Conservation (phyloP, 2,329 filamentous ascomycete genomes). For the Xylaria sp. region DNA sequence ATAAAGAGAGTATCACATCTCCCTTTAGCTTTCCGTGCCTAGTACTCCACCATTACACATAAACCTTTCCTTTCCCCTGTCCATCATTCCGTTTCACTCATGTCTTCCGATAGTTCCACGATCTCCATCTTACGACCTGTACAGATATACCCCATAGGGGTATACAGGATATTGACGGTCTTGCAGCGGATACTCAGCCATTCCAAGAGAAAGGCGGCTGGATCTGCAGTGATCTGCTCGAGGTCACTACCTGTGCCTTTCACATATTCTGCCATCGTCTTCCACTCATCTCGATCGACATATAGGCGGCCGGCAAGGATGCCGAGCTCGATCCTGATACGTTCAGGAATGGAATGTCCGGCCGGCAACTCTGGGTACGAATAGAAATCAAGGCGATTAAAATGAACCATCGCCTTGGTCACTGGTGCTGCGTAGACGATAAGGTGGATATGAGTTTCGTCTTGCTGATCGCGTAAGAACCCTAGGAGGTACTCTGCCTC, state of each 20-base stretch:
- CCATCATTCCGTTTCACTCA: not conserved
- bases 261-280: conserved; percentile 14
- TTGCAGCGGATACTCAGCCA: conserved; percentile 66
- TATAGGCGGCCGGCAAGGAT: conserved; percentile 72
- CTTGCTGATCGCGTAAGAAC: conserved; percentile 48
- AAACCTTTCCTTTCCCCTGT: not conserved
- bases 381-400: conserved; percentile 66
- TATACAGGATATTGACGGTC: conserved; percentile 67
- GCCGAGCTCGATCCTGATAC: conserved; percentile 69
- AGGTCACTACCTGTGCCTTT: conserved; percentile 4
- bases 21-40: not conserved
- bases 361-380: conserved; percentile 60
- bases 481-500: conserved; percentile 69
- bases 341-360: conserved; percentile 57
- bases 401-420: conserved; percentile 68
- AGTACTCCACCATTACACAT: not conserved
- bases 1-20: not conserved
- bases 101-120: not conserved
- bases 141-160: conserved; percentile 68
- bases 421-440: conserved; percentile 70
- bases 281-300: conserved; percentile 61
- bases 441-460: conserved; percentile 55
- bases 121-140: conserved; percentile 52
- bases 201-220: conserved; percentile 63
- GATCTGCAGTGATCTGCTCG: conserved; percentile 42